phyloP scores from a whole-genome alignment of 768 basidiomycete species.

The Tulasnella calospora region DNA sequence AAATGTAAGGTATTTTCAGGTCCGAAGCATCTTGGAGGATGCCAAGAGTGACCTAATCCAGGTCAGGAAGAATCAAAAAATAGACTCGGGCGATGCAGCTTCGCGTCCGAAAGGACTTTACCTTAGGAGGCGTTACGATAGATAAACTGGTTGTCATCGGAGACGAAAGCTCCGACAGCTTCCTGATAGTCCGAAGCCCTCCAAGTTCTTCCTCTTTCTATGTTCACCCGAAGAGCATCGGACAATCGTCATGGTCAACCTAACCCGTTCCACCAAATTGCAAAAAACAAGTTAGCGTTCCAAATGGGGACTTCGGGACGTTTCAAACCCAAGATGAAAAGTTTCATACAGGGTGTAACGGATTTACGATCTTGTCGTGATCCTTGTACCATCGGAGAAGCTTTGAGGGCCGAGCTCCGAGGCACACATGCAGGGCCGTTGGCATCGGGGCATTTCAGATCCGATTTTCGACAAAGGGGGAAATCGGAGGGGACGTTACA shows the following conservation, averaged over 20 bases:
- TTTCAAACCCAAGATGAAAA: not conserved
- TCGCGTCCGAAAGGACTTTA: slow-evolving; percentile 31
- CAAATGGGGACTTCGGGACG: not conserved
- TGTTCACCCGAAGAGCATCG: not conserved
- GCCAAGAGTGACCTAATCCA: slow-evolving; percentile 58
- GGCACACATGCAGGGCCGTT: too few species aligned
- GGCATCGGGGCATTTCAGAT: not conserved
- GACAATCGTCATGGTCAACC: not conserved
- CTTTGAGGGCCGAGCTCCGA: slow-evolving; percentile 38
- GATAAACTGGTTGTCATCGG: slow-evolving; percentile 69
- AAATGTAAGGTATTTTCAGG: slow-evolving; percentile 68
- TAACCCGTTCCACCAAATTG: not conserved
- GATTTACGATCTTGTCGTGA: slow-evolving; percentile 56
- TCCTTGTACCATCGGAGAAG: slow-evolving; percentile 72
- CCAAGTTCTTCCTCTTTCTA: slow-evolving; percentile 70
- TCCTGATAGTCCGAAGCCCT: slow-evolving; percentile 52
- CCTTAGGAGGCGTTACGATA: slow-evolving; percentile 73
- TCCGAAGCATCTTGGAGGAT: slow-evolving; percentile 62
- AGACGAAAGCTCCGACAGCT: slow-evolving; percentile 52
- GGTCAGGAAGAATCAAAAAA: not conserved
- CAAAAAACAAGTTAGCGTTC: not conserved
- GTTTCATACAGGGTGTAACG: slow-evolving; percentile 61
- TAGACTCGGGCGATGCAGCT: not conserved
- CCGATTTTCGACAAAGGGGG: not conserved
- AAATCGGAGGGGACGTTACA: not conserved